Conservation (phyloP, 441 rosid species). For the Populus hybrid region DNA sequence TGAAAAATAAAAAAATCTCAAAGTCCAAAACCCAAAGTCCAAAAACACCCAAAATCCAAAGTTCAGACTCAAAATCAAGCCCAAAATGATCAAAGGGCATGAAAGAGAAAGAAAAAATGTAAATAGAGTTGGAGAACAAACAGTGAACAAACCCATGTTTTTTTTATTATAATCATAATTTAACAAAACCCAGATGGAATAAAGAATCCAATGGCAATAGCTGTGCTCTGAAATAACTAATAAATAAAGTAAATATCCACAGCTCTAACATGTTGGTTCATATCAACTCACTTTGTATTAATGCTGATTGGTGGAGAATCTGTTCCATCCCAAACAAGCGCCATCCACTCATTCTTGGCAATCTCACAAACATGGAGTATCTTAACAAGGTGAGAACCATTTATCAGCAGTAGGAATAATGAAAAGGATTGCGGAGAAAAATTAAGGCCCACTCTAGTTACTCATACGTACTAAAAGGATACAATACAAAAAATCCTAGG, state of each 20-base stretch:
- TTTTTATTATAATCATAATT: no score
- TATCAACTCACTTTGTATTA: conserved; percentile 48
- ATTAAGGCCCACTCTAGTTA: background rate
- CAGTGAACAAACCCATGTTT: background rate
- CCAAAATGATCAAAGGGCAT: background rate
- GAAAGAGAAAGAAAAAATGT: background rate
- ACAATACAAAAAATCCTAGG: background rate
- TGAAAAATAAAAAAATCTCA: background rate
- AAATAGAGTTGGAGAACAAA: background rate
- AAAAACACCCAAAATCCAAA: background rate
- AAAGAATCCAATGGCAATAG: background rate
- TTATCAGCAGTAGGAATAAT: background rate
- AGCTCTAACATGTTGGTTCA: conserved; percentile 8
- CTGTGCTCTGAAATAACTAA: background rate
- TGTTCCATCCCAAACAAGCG: conserved; percentile 93
- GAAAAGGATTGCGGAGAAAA: conserved; percentile 4
- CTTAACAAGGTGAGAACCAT: conserved; percentile 33
- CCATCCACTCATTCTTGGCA: conserved; percentile 37
- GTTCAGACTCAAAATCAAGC: background rate
- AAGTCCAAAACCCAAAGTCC: background rate
- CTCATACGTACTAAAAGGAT: background rate
- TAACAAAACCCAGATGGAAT: background rate
- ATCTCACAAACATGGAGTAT: conserved; percentile 53
- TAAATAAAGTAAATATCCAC: background rate
- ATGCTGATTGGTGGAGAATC: conserved; percentile 62